Conservation (phyloP, 306 rosid species). For the Astragalus membranaceus region DNA sequence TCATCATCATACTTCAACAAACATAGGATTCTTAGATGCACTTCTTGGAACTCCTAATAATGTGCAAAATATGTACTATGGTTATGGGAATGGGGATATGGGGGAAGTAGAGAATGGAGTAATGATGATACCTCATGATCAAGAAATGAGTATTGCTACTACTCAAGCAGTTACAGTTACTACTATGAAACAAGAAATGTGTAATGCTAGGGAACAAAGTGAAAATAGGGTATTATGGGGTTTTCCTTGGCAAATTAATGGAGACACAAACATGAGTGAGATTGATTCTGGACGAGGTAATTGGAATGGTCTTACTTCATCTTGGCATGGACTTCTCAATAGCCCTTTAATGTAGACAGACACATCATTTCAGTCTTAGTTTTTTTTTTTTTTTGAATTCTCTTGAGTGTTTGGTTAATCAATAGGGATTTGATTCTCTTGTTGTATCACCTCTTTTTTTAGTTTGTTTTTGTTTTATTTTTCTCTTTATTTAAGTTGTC, state of each 20-base stretch:
- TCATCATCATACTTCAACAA: constrained; percentile 13
- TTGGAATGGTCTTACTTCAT: constrained; percentile 63
- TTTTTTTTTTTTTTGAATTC: background rate
- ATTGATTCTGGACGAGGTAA: constrained; percentile 62
- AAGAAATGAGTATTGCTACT: constrained; percentile 45
- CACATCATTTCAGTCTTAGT: background rate
- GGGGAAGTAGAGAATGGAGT: constrained; percentile 58
- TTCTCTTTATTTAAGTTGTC: constrained; percentile 2
- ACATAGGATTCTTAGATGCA: constrained; percentile 47
- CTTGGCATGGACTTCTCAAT: constrained; percentile 91
- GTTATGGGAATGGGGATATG: constrained; percentile 54
- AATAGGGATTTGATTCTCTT: constrained; percentile 31
- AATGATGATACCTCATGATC: constrained; percentile 40
- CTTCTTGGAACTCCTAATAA: constrained; percentile 35
- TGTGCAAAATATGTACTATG: constrained; percentile 32
- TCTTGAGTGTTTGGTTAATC: constrained; percentile 22
- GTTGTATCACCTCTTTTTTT: constrained; percentile 29
- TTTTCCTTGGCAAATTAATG: constrained; percentile 74
- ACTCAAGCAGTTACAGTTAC: constrained; percentile 64
- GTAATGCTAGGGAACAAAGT: constrained; percentile 41
- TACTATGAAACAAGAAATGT: constrained; percentile 73
- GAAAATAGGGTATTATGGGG: constrained; percentile 68
- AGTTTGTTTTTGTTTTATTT: background rate
- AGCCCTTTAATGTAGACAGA: constrained; percentile 78
- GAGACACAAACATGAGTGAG: constrained; percentile 49